phyloP scores from a whole-genome alignment of 129 eudicot species.

The Centaurea solstitialis region DNA sequence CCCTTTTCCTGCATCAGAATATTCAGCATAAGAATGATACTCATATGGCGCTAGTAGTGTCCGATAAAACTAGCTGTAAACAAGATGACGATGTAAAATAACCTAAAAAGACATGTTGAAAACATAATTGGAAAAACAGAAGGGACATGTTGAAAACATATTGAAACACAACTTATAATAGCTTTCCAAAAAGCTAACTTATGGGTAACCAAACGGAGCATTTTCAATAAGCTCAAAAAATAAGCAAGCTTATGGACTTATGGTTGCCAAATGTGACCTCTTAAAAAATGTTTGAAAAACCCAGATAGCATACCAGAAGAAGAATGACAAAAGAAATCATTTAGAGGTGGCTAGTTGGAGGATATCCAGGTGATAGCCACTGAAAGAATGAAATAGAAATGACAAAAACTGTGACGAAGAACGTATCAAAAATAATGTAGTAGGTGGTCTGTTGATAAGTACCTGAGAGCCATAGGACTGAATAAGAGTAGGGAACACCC shows the following conservation, averaged over 20 bases:
- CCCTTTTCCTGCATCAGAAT: constrained; percentile 45
- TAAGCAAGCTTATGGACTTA: neutral
- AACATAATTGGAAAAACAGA: too few species aligned
- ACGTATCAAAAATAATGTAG: neutral
- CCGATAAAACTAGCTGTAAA: neutral
- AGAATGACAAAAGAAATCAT: neutral
- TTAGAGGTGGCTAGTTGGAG: neutral
- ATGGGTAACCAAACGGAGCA: neutral
- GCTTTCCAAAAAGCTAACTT: neutral
- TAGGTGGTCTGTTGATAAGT: constrained; percentile 14
- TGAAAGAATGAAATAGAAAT: neutral
- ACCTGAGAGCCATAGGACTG: constrained; percentile 53
- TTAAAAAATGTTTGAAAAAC: neutral
- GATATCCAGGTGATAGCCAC: neutral
- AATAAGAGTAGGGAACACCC: constrained; percentile 88
- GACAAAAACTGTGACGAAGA: neutral
- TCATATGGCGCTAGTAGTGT: neutral
- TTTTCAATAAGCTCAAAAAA: neutral
- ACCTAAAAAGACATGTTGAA: too few species aligned
- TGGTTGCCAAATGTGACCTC: neutral
- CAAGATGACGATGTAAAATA: too few species aligned
- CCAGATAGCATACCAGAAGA: neutral
- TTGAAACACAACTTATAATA: neutral
- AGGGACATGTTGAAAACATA: neutral
- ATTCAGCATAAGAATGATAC: neutral